Evolutionary conservation across 352 stramenopile genomes (phyloP), one percentile per base, ranked within the genome.

Genomic region (Phytophthora macrochlamydospora): DNA sequence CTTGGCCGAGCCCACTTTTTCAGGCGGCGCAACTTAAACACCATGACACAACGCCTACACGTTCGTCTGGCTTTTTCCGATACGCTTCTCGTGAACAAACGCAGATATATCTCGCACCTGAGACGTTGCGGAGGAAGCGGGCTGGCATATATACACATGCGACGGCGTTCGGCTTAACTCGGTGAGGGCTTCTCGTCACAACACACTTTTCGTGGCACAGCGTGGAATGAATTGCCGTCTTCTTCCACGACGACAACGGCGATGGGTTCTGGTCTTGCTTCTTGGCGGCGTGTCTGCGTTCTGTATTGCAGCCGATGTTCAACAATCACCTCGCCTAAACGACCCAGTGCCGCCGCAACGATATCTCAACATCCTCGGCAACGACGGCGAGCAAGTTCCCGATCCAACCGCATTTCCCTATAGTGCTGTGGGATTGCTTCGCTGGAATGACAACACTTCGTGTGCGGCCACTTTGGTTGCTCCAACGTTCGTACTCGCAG

Each of bases 381-480:
- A 61, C 4, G 79, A 91, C 52, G 76, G 73, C 14, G 73, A 62
- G 1, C 59, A 60, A 8, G 75, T 91, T 33, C 68, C 62, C 2
- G 67, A 85, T 44, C 32, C 73, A 12, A 76, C 46, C 0, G 24
- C 57, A 4, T 85, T 73, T n/a, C 83, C 81, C 1, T 92, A 92
- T 62, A 81, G 57, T 50, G 71, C 81, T 0, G 63, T 92, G 8
- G 83, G 83, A 0, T 61, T 89, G 46, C 48, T 92, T 24, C 72
- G 66, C 18, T 89, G 80, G 80, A 81, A 68, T 65, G 65, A 76
- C 14, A 57, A 79, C 40, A 44, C 62, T 12, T 72, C 65, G 24
- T 92, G 83, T 53, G 90, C 83, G 3, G 80, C 75, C 7, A 83
- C 79, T 7, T 54, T 92, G 11, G 76, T 92, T n/a, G 76, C 65